A percentile compares a stretch with the other conserved stretches of the same genome.
These are phyloP conservation scores for Fusarium xyrophilum DNA, from an alignment of 2,329 filamentous ascomycete genomes.

Conservation along the genomic window DNA sequence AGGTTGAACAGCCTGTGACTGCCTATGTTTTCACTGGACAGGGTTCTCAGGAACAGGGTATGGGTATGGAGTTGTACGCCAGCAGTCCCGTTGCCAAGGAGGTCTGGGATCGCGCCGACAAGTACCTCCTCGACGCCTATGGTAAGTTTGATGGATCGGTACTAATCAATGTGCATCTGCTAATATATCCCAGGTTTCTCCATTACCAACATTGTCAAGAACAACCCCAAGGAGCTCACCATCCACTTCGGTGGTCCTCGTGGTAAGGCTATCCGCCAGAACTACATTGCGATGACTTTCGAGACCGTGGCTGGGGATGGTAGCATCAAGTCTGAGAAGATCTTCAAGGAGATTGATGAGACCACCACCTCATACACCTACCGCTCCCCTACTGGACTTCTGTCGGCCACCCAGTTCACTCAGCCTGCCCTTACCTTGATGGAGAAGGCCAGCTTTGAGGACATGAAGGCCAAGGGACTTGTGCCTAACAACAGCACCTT, in stretches of 20 bases:
- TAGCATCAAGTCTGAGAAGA: constrained; percentile 95
- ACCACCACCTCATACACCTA: constrained; percentile 96
- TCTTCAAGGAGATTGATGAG: constrained; percentile 98
- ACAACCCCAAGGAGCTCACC: constrained; percentile 98
- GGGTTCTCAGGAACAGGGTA: constrained; percentile 97
- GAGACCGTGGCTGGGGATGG: constrained; percentile 95
- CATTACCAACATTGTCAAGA: constrained; percentile 98
- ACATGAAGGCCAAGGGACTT: constrained; percentile 96
- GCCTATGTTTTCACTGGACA: constrained; percentile 98
- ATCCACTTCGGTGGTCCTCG: constrained; percentile 97
- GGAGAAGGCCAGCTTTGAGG: constrained; percentile 99
- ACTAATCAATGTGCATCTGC: not conserved
- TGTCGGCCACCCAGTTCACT: constrained; percentile 98
- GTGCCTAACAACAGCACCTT: constrained; percentile 97
- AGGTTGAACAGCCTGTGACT: constrained; percentile 96
- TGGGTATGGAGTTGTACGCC: constrained; percentile 98
- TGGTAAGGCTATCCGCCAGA: constrained; percentile 96
- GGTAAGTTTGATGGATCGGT: constrained; percentile 61
- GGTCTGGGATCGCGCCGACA: constrained; percentile 97
- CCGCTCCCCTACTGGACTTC: constrained; percentile 88
- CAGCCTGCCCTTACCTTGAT: constrained; percentile 96
- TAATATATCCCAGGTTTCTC: constrained; percentile 71
- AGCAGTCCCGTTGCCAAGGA: constrained; percentile 94
- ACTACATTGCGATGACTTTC: constrained; percentile 99
- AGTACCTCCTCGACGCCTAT: constrained; percentile 98